These are phyloP conservation scores for Abelmoschus esculentus DNA, from an alignment of 345 rosid genomes.

Conservation along the genomic window DNA sequence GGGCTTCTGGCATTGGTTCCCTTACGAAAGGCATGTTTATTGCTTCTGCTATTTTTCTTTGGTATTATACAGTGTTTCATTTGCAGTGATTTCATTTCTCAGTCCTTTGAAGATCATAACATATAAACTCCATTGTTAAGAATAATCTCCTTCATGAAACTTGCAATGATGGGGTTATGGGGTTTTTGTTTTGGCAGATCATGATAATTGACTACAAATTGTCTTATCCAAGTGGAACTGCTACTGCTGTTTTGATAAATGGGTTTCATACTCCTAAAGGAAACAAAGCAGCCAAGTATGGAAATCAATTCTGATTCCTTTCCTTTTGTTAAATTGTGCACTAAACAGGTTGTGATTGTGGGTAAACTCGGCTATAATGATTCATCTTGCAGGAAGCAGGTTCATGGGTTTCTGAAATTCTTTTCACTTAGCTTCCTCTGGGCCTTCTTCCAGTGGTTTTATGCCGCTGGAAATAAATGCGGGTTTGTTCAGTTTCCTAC, in stretches of 20 bases:
- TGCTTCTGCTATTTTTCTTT: neutral
- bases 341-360: neutral
- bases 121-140: neutral
- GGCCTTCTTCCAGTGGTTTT: slow-evolving; percentile 92
- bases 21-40: slow-evolving; percentile 54
- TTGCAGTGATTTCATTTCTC: neutral
- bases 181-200: slow-evolving; percentile 36
- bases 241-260: slow-evolving; percentile 81
- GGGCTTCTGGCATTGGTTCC: slow-evolving; percentile 84
- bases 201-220: slow-evolving; percentile 74
- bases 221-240: slow-evolving; percentile 86
- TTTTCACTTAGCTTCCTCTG: slow-evolving; percentile 67
- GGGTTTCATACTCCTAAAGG: slow-evolving; percentile 83
- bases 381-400: slow-evolving; percentile 63
- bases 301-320: slow-evolving; percentile 1
- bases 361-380: neutral
- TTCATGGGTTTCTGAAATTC: slow-evolving; percentile 52
- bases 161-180: slow-evolving; percentile 2
- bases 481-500: slow-evolving; percentile 80
- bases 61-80: neutral
- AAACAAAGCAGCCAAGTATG: slow-evolving; percentile 65
- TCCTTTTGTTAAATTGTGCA: neutral
- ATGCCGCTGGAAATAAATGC: slow-evolving; percentile 51
- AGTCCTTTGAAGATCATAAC: neutral
- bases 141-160: neutral